Percentiles rank a stretch among this genome's conserved stretches.
Conservation (phyloP, 495 filamentous ascomycete genomes). For the Staphylotrichum tortipilum region DNA sequence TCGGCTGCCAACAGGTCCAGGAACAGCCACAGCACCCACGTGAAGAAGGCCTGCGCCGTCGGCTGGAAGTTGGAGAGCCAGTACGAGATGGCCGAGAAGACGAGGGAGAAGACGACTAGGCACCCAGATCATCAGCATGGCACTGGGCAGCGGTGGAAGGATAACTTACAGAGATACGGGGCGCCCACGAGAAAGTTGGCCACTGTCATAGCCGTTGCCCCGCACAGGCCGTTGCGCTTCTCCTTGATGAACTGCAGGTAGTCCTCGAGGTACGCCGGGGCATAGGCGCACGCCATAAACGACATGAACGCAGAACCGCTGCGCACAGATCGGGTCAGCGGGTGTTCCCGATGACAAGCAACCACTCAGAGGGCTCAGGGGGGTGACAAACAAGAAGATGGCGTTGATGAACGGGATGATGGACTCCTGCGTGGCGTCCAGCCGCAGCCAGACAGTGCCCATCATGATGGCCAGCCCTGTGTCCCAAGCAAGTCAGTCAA, state of each 20-base stretch:
- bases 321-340: constrained; percentile 28
- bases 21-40: constrained; percentile 80
- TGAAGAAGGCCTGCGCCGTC: constrained; percentile 57
- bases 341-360: background rate
- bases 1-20: constrained; percentile 75
- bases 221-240: constrained; percentile 72
- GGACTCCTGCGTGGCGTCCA: constrained; percentile 52
- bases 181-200: constrained; percentile 76
- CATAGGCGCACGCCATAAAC: constrained; percentile 84
- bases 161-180: constrained; percentile 53
- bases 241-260: constrained; percentile 65
- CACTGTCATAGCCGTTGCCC: constrained; percentile 59
- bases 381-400: constrained; percentile 39
- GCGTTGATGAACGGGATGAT: constrained; percentile 76
- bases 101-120: constrained; percentile 57
- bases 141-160: background rate
- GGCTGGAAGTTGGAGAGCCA: constrained; percentile 72
- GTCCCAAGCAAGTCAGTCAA: background rate
- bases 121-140: background rate
- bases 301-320: constrained; percentile 82
- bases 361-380: constrained; percentile 6
- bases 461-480: constrained; percentile 67
- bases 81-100: constrained; percentile 68
- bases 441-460: constrained; percentile 75
- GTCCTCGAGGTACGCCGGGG: constrained; percentile 76